These are phyloP conservation scores for Xerocomus potaroensis DNA, from an alignment of 768 basidiomycete species.

Conservation along the genomic window DNA sequence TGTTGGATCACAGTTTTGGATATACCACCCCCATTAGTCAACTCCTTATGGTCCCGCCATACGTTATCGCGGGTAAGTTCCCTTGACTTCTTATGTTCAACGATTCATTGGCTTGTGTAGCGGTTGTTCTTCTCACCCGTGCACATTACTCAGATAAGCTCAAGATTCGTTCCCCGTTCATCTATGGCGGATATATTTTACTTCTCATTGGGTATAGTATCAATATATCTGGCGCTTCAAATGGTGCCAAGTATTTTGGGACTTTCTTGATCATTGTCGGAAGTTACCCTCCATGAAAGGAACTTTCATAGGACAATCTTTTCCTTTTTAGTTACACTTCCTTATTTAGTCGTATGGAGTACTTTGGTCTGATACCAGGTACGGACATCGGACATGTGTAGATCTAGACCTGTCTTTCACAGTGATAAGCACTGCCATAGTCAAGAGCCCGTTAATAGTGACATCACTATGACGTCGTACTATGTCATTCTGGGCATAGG, in stretches of 20 bases:
- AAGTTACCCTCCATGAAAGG: no score
- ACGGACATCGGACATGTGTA: no score
- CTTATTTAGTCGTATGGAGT: no score
- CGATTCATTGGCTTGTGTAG: slow-evolving; percentile 28
- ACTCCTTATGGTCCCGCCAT: slow-evolving; percentile 66
- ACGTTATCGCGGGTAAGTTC: slow-evolving; percentile 55
- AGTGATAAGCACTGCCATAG: no score
- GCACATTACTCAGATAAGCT: slow-evolving; percentile 57
- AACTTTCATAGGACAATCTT: no score
- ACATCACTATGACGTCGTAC: no score
- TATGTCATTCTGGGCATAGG: no score
- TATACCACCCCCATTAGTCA: slow-evolving; percentile 53
- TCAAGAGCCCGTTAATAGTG: no score
- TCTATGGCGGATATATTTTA: slow-evolving; percentile 47
- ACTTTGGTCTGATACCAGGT: no score
- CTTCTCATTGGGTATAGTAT: slow-evolving; percentile 58
- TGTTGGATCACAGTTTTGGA: slow-evolving; percentile 45
- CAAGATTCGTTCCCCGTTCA: slow-evolving; percentile 53
- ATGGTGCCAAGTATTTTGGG: slow-evolving; percentile 66
- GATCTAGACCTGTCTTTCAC: no score
- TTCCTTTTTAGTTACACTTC: no score
- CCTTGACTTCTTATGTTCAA: background rate
- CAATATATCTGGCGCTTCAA: slow-evolving; percentile 50
- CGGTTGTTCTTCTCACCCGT: slow-evolving; percentile 47
- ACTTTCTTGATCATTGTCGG: slow-evolving; percentile 66